Percentiles rank a stretch among this genome's conserved stretches.
These are phyloP conservation scores for Talaromyces atroroseus DNA, from an alignment of 2,329 filamentous ascomycete genomes.

Conservation along the genomic window DNA sequence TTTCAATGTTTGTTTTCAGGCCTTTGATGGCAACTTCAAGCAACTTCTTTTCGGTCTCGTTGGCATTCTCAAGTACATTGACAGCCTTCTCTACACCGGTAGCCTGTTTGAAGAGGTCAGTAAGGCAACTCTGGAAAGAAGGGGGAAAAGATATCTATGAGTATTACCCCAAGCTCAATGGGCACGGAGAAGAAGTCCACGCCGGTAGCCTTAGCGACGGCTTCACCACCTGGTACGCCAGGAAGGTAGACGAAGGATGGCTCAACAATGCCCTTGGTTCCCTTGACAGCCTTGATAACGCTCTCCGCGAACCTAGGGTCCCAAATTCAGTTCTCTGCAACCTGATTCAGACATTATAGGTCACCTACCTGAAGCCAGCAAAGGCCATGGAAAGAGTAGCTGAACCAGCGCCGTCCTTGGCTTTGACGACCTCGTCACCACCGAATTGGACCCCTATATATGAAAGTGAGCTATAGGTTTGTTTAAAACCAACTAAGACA, in stretches of 20 bases:
- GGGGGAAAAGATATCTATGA: neutral
- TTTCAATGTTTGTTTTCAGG: conserved; percentile 86
- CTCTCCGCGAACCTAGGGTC: conserved; percentile 77
- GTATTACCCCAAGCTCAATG: conserved; percentile 85
- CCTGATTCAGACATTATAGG: conserved; percentile 12
- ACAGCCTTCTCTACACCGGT: conserved; percentile 79
- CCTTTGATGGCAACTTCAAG: conserved; percentile 69
- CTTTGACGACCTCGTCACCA: conserved; percentile 93
- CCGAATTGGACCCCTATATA: conserved; percentile 77
- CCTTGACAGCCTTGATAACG: conserved; percentile 79
- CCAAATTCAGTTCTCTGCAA: conserved; percentile 17
- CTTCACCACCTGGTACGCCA: conserved; percentile 80
- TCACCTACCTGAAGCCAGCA: conserved; percentile 76
- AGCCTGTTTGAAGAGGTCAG: conserved; percentile 50
- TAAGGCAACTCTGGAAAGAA: conserved; percentile 4
- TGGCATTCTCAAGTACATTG: conserved; percentile 71
- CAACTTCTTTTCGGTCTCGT: conserved; percentile 83
- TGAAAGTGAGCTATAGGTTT: neutral
- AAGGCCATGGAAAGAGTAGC: conserved; percentile 94
- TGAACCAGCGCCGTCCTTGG: conserved; percentile 85
- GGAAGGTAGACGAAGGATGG: conserved; percentile 94
- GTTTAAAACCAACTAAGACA: neutral
- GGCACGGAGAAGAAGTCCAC: conserved; percentile 94
- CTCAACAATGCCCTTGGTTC: conserved; percentile 89
- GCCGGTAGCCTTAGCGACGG: conserved; percentile 75